Conservation (phyloP, 352 stramenopile species). For the Phytophthora syringae region DNA sequence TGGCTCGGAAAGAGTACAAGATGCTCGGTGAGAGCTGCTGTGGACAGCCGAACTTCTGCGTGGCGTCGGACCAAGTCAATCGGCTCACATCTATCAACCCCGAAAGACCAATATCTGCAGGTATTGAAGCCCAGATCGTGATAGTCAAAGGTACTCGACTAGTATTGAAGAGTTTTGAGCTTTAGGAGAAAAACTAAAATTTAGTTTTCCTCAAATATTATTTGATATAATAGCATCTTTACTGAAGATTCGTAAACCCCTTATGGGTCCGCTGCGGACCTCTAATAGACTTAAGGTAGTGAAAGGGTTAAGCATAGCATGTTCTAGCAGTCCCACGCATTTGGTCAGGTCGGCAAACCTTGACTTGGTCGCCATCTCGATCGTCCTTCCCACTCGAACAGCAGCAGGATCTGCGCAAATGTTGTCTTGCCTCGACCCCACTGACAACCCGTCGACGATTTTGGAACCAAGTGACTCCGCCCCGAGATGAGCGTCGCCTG, state of each 20-base stretch:
- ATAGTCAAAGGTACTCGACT: too few relatives aligned
- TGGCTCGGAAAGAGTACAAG: slow-evolving; percentile 1
- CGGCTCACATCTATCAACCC: slow-evolving; percentile 3
- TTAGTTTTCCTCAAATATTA: too few relatives aligned
- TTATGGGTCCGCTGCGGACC: too few relatives aligned
- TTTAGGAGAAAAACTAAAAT: too few relatives aligned
- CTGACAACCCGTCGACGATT: slow-evolving; percentile 27
- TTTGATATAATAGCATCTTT: too few relatives aligned
- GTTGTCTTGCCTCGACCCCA: slow-evolving; percentile 5
- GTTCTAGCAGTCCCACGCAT: too few relatives aligned
- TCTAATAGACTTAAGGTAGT: too few relatives aligned
- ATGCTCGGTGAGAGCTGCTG: slow-evolving; percentile 11
- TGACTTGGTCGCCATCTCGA: slow-evolving; percentile 13
- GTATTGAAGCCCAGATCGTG: too few relatives aligned
- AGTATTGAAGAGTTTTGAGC: too few relatives aligned
- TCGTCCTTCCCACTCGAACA: slow-evolving; percentile 7
- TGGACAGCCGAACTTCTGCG: neutral
- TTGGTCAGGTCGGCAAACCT: neutral
- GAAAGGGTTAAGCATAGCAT: too few relatives aligned
- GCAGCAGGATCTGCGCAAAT: slow-evolving; percentile 14
- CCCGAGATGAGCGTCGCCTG: slow-evolving; percentile 26
- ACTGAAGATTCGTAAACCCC: too few relatives aligned
- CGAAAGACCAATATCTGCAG: too few relatives aligned
- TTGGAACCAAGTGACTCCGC: slow-evolving; percentile 27
- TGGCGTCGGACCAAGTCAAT: neutral